These are phyloP conservation scores for Aquilaria yunnanensis DNA, from an alignment of 345 rosid species.

Conservation along the genomic window DNA sequence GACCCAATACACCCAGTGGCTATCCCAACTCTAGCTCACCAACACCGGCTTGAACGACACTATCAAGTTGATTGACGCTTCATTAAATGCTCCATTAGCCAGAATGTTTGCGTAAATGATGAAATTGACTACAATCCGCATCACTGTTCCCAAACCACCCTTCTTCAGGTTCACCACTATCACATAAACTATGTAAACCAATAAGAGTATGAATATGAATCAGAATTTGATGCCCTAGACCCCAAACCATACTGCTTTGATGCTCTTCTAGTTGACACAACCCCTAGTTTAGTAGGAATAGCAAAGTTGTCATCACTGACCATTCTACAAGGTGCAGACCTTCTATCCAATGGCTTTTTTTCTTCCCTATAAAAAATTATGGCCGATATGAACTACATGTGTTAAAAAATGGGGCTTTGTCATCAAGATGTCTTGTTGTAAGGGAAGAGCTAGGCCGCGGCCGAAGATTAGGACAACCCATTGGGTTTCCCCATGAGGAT, in stretches of 20 bases:
- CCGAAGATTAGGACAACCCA: slow-evolving; percentile 52
- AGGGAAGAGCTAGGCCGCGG: slow-evolving; percentile 61
- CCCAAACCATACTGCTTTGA: slow-evolving; percentile 24
- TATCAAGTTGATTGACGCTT: slow-evolving; percentile 97
- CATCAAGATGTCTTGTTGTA: slow-evolving; percentile 57
- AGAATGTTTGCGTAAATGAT: slow-evolving; percentile 86
- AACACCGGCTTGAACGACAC: slow-evolving; percentile 90
- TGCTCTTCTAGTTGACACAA: slow-evolving; percentile 30
- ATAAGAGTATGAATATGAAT: slow-evolving; percentile 46
- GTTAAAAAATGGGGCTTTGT: slow-evolving; percentile 60
- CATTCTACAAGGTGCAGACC: slow-evolving; percentile 48
- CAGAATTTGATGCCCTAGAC: slow-evolving; percentile 18
- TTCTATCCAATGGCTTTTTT: slow-evolving; percentile 72
- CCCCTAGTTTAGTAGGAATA: slow-evolving; percentile 30
- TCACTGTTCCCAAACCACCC: slow-evolving; percentile 60
- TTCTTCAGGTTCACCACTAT: slow-evolving; percentile 83
- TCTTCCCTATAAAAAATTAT: slow-evolving; percentile 77
- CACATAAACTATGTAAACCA: slow-evolving; percentile 87
- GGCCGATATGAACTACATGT: slow-evolving; percentile 47
- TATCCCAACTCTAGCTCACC: slow-evolving; percentile 82
- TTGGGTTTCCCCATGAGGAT: slow-evolving; percentile 50
- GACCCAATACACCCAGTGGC: slow-evolving; percentile 96
- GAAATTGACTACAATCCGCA: slow-evolving; percentile 83
- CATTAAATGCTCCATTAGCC: slow-evolving; percentile 81
- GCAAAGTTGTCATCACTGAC: slow-evolving; percentile 55